Percentiles rank a stretch among this genome's conserved stretches.
Evolutionary conservation across 2,329 filamentous ascomycete species (phyloP).

Genomic region (Nigrospora oryzae): DNA sequence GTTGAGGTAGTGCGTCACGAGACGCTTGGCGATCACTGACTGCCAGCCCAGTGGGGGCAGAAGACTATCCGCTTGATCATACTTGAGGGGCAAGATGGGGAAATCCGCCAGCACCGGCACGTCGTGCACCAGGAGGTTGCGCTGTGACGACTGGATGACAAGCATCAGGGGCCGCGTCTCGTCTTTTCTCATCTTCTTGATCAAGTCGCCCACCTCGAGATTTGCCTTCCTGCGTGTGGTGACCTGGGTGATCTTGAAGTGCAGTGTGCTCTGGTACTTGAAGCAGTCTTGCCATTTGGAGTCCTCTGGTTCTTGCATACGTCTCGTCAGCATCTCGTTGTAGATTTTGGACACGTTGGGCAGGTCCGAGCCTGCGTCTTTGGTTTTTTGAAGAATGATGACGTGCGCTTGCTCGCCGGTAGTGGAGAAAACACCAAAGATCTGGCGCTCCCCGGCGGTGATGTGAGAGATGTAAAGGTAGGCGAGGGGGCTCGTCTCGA

Average conservation of each 20-base stretch:
- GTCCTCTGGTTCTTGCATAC: slow-evolving; percentile 50
- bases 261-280: slow-evolving; percentile 75
- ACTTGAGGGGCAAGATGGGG: slow-evolving; percentile 71
- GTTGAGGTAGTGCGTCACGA: slow-evolving; percentile 84
- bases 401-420: slow-evolving; percentile 73
- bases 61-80: slow-evolving; percentile 76
- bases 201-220: slow-evolving; percentile 75
- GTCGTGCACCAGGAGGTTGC: slow-evolving; percentile 72
- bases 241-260: slow-evolving; percentile 80
- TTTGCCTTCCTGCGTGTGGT: slow-evolving; percentile 85
- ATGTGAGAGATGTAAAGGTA: slow-evolving; percentile 95
- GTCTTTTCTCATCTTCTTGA: slow-evolving; percentile 86
- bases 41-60: slow-evolving; percentile 94
- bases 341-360: slow-evolving; percentile 91
- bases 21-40: slow-evolving; percentile 71
- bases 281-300: slow-evolving; percentile 75
- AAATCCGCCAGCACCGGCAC: slow-evolving; percentile 78
- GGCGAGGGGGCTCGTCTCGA: slow-evolving; percentile 63
- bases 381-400: slow-evolving; percentile 75
- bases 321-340: slow-evolving; percentile 60
- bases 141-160: slow-evolving; percentile 84
- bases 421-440: slow-evolving; percentile 90
- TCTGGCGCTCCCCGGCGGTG: slow-evolving; percentile 78
- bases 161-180: slow-evolving; percentile 73
- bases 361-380: slow-evolving; percentile 70